Conservation (phyloP, 148 eudicot species). For the Silene latifolia region DNA sequence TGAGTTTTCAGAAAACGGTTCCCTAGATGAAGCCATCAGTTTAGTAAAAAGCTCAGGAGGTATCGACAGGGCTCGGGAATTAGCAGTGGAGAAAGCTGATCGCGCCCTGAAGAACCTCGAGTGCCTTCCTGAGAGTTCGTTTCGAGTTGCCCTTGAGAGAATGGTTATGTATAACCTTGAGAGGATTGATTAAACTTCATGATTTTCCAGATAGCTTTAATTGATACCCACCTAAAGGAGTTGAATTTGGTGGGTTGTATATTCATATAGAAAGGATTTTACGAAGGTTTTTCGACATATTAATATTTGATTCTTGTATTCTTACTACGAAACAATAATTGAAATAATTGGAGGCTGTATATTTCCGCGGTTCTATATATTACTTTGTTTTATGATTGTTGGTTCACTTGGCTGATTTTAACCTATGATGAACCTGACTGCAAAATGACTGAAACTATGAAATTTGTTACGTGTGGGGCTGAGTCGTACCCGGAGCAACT, state of each 20-base stretch:
- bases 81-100: conserved; percentile 72
- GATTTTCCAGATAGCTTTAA: background rate
- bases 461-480: too few relatives aligned
- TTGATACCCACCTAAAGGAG: conserved; percentile 11
- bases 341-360: conserved; percentile 12
- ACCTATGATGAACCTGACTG: too few relatives aligned
- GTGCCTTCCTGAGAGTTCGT: conserved; percentile 62
- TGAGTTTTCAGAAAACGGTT: conserved; percentile 72
- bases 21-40: conserved; percentile 67
- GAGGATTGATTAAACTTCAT: conserved; percentile 47
- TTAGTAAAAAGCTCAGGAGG: conserved; percentile 72
- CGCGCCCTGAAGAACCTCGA: conserved; percentile 54
- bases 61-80: conserved; percentile 60
- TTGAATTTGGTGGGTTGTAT: conserved; percentile 13
- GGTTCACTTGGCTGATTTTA: too few relatives aligned
- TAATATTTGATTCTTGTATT: conserved; percentile 12
- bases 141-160: conserved; percentile 55
- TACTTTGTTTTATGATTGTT: background rate
- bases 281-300: conserved; percentile 4
- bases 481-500: too few relatives aligned
- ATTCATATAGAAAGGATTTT: conserved; percentile 19
- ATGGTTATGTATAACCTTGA: conserved; percentile 83
- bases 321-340: background rate
- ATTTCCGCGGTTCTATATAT: background rate
- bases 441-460: too few relatives aligned